phyloP scores from a whole-genome alignment of 352 stramenopile genomes.

The Blastocystis sp. region DNA sequence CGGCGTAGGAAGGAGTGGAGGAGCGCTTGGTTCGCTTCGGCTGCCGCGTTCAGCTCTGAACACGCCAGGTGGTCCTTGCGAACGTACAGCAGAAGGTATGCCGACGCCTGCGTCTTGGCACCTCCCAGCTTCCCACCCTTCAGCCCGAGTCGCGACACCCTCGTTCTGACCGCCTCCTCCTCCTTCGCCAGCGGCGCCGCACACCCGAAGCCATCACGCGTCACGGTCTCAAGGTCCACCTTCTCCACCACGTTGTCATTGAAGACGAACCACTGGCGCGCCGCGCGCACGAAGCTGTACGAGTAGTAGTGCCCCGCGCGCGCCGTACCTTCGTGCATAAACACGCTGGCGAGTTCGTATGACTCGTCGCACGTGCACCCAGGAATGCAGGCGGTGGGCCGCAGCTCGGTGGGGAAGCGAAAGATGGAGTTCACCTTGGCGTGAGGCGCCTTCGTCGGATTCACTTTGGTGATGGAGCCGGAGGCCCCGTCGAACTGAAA shows the following conservation, averaged over 20 bases:
- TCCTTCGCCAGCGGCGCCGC: not conserved
- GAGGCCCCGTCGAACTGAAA: constrained; percentile 17
- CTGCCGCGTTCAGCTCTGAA: not conserved
- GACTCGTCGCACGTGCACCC: not conserved
- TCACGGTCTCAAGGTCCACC: not conserved
- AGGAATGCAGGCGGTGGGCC: not conserved
- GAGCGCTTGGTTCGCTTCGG: not conserved
- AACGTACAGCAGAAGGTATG: not conserved
- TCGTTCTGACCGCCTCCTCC: not conserved
- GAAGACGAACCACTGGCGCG: constrained; percentile 15
- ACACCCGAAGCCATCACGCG: not conserved
- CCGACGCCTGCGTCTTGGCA: not conserved
- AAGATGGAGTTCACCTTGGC: constrained; percentile 31
- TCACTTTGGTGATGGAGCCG: not conserved
- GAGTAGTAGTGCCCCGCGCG: constrained; percentile 16
- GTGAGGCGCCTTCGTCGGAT: not conserved
- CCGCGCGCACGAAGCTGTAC: not conserved
- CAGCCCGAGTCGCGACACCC: not conserved
- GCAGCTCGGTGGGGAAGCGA: constrained; percentile 11
- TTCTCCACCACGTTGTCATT: constrained; percentile 16
- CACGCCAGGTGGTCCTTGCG: not conserved
- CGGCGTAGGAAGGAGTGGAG: not conserved
- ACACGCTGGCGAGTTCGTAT: constrained; percentile 26
- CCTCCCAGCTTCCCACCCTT: not conserved
- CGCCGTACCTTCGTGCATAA: constrained; percentile 37